These are phyloP conservation scores for Trichoderma sp. DNA, from an alignment of 2,329 filamentous ascomycete genomes.

Conservation along the genomic window DNA sequence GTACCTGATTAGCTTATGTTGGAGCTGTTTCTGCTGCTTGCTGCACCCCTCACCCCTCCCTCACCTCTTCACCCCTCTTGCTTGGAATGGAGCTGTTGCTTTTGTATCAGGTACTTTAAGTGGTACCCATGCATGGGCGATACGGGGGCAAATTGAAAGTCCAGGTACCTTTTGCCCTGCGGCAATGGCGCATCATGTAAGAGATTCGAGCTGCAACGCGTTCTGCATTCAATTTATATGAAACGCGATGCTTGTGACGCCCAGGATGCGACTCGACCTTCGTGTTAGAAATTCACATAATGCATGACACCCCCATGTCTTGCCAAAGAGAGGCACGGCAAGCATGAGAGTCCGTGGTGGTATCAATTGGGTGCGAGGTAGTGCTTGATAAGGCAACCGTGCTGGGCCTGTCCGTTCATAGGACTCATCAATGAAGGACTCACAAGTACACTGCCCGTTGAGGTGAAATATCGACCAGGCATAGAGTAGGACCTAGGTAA, in stretches of 20 bases:
- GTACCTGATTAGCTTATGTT: constrained; percentile 23
- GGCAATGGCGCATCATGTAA: background rate
- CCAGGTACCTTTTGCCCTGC: background rate
- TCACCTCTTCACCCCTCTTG: background rate
- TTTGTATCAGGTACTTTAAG: background rate
- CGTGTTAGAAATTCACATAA: too few species aligned
- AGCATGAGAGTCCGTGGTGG: too few species aligned
- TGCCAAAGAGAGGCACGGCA: background rate
- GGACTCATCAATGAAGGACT: too few species aligned
- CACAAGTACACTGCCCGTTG: too few species aligned
- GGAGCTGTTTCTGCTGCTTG: background rate
- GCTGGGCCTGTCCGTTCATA: too few species aligned
- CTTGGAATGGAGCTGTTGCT: background rate
- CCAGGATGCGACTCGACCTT: background rate
- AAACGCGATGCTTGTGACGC: constrained; percentile 17
- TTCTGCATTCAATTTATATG: constrained; percentile 5
- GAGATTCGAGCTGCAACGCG: background rate
- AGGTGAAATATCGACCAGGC: too few species aligned
- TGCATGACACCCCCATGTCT: background rate
- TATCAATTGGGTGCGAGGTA: too few species aligned
- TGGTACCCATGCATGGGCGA: fast-evolving
- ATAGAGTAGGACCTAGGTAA: too few species aligned
- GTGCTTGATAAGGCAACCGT: too few species aligned
- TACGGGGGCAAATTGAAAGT: background rate
- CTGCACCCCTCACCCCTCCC: constrained; percentile 5